phyloP scores from a whole-genome alignment of 2,329 filamentous ascomycete genomes.

The Tolypocladium album region DNA sequence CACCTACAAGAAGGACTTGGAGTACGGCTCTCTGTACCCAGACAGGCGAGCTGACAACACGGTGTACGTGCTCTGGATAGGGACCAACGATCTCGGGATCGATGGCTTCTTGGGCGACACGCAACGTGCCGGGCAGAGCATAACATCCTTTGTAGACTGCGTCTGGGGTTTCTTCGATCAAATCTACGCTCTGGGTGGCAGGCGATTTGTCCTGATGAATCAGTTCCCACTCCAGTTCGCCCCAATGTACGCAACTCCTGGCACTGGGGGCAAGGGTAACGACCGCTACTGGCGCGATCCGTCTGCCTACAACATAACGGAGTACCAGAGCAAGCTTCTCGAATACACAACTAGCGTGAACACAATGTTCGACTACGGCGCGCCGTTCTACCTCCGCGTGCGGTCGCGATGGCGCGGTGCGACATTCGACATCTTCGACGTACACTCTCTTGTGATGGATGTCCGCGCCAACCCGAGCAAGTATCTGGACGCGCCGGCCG shows the following conservation, averaged over 20 bases:
- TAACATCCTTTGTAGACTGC: slow-evolving; percentile 57
- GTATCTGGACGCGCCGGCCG: slow-evolving; percentile 54
- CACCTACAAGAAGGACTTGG: slow-evolving; percentile 40
- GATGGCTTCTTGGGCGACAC: slow-evolving; percentile 55
- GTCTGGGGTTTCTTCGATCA: slow-evolving; percentile 51
- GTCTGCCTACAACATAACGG: slow-evolving; percentile 33
- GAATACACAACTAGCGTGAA: slow-evolving; percentile 40
- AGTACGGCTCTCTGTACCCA: slow-evolving; percentile 26
- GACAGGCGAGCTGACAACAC: slow-evolving; percentile 44
- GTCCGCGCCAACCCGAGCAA: slow-evolving; percentile 48
- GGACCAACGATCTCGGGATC: slow-evolving; percentile 67
- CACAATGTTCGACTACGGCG: slow-evolving; percentile 36
- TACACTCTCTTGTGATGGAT: slow-evolving; percentile 53
- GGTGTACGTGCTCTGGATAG: slow-evolving; percentile 70
- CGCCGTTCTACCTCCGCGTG: slow-evolving; percentile 32
- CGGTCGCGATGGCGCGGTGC: slow-evolving; percentile 44
- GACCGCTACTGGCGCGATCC: slow-evolving; percentile 34
- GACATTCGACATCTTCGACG: slow-evolving; percentile 55
- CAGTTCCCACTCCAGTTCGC: slow-evolving; percentile 54
- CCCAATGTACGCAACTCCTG: slow-evolving; percentile 46
- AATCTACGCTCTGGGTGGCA: slow-evolving; percentile 54
- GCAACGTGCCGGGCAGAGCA: slow-evolving; percentile 46
- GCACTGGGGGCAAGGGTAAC: slow-evolving; percentile 2
- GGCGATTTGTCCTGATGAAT: slow-evolving; percentile 65
- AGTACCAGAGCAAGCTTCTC: slow-evolving; percentile 31